Base-by-base conservation (phyloP, 805 yeast genomes). In the Pichia pseudocactophila region DNA sequence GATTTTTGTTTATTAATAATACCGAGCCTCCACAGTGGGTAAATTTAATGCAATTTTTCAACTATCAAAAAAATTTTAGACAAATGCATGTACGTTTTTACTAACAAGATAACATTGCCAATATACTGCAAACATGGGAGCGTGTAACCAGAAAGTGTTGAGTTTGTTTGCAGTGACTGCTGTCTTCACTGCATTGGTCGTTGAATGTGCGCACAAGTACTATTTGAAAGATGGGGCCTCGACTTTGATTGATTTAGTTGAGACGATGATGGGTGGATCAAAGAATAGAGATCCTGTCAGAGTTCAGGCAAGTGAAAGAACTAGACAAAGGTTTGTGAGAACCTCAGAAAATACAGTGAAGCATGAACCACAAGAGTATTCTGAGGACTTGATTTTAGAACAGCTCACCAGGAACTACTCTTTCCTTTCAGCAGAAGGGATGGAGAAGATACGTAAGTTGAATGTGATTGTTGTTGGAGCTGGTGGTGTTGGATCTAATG, bases 401-500 rank as follows among this genome's bases (percentile, higher is more conserved):
- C 97, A 92, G 59, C 73, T 90, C 31, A 95, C 97, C 0, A 70
- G 98, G 48, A 92, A 90, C 65, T 82, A 85, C 58, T 97, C 95
- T 1, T 92, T 92, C 58, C 68, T 92, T 22, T 87, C 96, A 11
- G 85, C 83, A 40, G 83, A 80, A 17, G 97, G 96, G 1, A 79
- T 88, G 76, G 61, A 64, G 16, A 76, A 76, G 45, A 74, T 92
- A 15, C 76, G 96, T 42, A 63, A 70, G 11, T 81, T 86, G 55
- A 71, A 75, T 43, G 74, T 89, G 2, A 83, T 87, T 2, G 83
- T 90, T 13, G 79, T 77, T 26, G 98, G 99, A 26, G 92, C 90
- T 15, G 99, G 99, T 45, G 99, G 99, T 45, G 99, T 92, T 33
- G 99, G 99, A 2, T 89, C 97, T 0, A 89, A 96, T 90, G 95